Conservation (phyloP, 2,329 filamentous ascomycete genomes). For the Eurotiales sp. region DNA sequence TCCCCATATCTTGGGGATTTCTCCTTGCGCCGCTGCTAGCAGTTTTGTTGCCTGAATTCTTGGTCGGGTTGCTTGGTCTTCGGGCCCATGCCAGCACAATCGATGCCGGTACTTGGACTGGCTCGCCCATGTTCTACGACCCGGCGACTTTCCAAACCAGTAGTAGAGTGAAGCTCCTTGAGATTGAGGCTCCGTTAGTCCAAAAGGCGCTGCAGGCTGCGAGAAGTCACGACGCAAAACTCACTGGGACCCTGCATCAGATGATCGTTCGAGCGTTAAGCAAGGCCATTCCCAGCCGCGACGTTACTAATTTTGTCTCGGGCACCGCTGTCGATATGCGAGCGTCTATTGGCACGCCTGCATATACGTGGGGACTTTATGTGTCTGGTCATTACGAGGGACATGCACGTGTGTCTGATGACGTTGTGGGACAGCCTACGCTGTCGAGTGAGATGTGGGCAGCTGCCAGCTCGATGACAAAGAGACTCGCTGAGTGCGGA, state of each 20-base stretch:
- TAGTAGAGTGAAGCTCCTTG: conserved; percentile 18
- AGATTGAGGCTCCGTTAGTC: conserved; percentile 21
- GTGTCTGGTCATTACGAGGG: conserved; percentile 1
- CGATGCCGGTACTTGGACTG: conserved; percentile 33
- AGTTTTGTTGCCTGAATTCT: conserved; percentile 33
- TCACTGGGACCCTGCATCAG: background rate
- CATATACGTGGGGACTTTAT: conserved; percentile 1
- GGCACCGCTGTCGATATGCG: conserved; percentile 15
- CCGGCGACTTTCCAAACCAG: conserved; percentile 28
- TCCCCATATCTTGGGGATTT: conserved; percentile 45
- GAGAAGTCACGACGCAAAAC: background rate
- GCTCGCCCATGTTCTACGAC: conserved; percentile 20
- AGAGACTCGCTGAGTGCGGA: conserved; percentile 29
- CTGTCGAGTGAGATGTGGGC: conserved; percentile 32
- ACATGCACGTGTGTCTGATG: conserved; percentile 17
- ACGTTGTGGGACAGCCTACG: background rate
- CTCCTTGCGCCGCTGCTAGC: conserved; percentile 40
- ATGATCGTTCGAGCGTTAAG: conserved; percentile 1
- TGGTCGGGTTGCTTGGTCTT: conserved; percentile 32
- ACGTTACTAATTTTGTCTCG: background rate
- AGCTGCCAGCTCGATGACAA: conserved; percentile 29
- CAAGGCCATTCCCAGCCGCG: background rate
- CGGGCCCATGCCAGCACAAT: conserved; percentile 24
- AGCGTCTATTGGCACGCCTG: conserved; percentile 17
- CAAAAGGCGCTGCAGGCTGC: background rate